Percentiles rank a stretch among this genome's conserved stretches.
These are phyloP conservation scores for Petunia secreta DNA, from an alignment of 257 asterid genomes.

Conservation along the genomic window DNA sequence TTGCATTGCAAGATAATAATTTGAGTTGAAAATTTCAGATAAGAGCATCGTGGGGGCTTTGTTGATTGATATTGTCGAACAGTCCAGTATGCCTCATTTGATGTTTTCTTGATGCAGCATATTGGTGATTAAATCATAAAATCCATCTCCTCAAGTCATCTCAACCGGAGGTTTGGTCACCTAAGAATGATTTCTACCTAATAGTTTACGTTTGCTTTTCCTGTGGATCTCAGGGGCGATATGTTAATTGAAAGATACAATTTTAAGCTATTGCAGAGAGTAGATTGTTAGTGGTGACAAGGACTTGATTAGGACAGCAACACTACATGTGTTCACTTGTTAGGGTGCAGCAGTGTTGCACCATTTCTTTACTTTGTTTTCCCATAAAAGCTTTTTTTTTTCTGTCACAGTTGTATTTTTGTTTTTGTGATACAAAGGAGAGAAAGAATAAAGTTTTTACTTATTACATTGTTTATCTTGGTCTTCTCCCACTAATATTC, in stretches of 20 bases:
- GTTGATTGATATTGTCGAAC: slow-evolving; percentile 16
- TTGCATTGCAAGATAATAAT: slow-evolving; percentile 25
- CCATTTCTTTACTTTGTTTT: slow-evolving; percentile 13
- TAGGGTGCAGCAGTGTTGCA: slow-evolving; percentile 12
- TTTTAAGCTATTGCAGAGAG: slow-evolving; percentile 5
- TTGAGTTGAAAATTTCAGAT: slow-evolving; percentile 14
- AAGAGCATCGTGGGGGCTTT: slow-evolving; percentile 8
- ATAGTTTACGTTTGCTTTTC: slow-evolving; percentile 10
- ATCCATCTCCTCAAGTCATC: slow-evolving; percentile 15
- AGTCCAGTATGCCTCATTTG: slow-evolving; percentile 28
- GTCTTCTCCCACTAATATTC: not conserved
- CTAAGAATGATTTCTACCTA: slow-evolving; percentile 9
- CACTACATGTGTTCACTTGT: slow-evolving; percentile 17
- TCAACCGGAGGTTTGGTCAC: not conserved
- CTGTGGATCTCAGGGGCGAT: no score
- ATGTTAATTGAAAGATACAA: no score
- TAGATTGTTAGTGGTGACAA: slow-evolving; percentile 17
- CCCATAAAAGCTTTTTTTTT: not conserved
- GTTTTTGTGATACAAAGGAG: not conserved
- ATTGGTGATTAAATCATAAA: not conserved
- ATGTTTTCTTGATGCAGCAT: slow-evolving; percentile 26
- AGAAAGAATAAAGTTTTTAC: not conserved
- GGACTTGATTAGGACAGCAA: slow-evolving; percentile 1
- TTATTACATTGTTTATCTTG: not conserved
- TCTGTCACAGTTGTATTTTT: not conserved